Conservation (phyloP, 202 grass and related monocot genomes). For the Saccharum hybrid region DNA sequence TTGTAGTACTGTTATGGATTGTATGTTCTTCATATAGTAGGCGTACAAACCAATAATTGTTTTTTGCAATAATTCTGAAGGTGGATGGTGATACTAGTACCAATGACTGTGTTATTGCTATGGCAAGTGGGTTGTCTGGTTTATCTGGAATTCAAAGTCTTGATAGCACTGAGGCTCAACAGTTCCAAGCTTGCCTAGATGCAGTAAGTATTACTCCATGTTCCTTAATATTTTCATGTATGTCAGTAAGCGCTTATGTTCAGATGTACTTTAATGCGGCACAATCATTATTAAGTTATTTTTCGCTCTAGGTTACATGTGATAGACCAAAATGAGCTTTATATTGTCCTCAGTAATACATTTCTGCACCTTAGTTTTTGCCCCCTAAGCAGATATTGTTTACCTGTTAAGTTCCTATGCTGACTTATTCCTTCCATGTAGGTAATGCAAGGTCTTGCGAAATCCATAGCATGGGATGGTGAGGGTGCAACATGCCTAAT, state of each 20-base stretch:
- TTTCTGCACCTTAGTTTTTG: conserved; percentile 5
- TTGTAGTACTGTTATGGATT: conserved; percentile 7
- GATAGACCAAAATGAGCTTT: neutral
- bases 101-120: conserved; percentile 95
- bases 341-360: neutral
- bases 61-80: conserved; percentile 57
- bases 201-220: conserved; percentile 59
- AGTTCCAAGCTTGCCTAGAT: conserved; percentile 90
- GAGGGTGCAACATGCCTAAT: conserved; percentile 98
- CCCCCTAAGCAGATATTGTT: neutral
- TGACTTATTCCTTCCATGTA: conserved; percentile 44
- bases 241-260: neutral
- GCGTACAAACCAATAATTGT: conserved; percentile 11
- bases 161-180: conserved; percentile 76
- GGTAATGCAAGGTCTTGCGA: conserved; percentile 99
- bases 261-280: conserved; percentile 19
- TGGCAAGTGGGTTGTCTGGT: conserved; percentile 93
- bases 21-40: conserved; percentile 9
- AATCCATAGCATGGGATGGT: conserved; percentile 97
- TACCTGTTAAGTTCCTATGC: conserved; percentile 14
- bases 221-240: conserved; percentile 20
- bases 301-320: neutral
- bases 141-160: conserved; percentile 61
- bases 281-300: neutral
- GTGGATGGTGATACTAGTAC: conserved; percentile 99